phyloP scores from a whole-genome alignment of 140 eudicot genomes.

The Erigeron philadelphicus region DNA sequence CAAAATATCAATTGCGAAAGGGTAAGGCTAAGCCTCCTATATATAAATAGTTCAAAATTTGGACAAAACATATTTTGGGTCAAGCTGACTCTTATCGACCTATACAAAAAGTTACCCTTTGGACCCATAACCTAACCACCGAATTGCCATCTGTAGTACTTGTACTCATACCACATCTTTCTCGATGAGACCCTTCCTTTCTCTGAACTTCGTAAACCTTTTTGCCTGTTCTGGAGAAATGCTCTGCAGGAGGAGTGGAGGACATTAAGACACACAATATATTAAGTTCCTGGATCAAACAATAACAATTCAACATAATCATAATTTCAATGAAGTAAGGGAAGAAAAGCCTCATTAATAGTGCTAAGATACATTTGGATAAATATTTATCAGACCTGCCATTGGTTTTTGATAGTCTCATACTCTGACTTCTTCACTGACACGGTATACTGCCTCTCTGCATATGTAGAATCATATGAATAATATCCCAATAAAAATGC shows the following conservation, averaged over 20 bases:
- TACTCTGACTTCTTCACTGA: constrained; percentile 69
- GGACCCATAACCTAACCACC: background rate
- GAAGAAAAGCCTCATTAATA: background rate
- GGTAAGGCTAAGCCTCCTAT: too few relatives aligned
- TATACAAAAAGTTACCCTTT: background rate
- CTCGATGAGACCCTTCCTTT: constrained; percentile 89
- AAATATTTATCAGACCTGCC: constrained; percentile 59
- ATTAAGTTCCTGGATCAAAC: background rate
- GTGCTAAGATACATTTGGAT: constrained; percentile 15
- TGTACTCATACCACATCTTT: constrained; percentile 81
- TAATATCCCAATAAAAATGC: constrained; percentile 69
- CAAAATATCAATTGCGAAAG: too few relatives aligned
- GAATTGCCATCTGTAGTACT: constrained; percentile 2
- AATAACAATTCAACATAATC: constrained; percentile 7
- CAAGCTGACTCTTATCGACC: background rate
- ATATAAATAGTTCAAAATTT: background rate
- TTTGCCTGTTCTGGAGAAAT: constrained; percentile 76
- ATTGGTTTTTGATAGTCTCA: constrained; percentile 74
- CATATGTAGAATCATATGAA: constrained; percentile 67
- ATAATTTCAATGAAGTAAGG: background rate
- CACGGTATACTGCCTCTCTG: constrained; percentile 67
- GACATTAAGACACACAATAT: background rate
- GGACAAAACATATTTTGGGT: background rate
- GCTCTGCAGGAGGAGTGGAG: constrained; percentile 51
- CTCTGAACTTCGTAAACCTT: constrained; percentile 86